These are phyloP conservation scores for Pleurotus tuber-regium DNA, from an alignment of 768 basidiomycete genomes.

Conservation along the genomic window DNA sequence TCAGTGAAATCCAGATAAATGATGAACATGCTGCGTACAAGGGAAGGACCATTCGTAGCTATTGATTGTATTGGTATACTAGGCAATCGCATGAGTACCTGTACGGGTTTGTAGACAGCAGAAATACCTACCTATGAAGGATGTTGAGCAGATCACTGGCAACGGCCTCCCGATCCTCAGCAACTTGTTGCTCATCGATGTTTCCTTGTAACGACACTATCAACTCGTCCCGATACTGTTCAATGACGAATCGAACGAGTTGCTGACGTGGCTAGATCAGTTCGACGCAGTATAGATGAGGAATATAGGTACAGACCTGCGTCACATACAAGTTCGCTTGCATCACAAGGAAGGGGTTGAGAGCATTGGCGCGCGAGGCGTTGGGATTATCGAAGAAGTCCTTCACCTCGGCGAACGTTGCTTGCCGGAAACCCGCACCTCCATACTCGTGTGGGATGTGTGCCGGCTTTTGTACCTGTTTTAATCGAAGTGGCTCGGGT, in stretches of 20 bases:
- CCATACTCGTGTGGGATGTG: conserved; percentile 59
- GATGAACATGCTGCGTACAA: conserved; percentile 40
- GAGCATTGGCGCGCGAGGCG: conserved; percentile 78
- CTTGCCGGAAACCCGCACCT: conserved; percentile 73
- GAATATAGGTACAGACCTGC: conserved; percentile 59
- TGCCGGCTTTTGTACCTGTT: conserved; percentile 47
- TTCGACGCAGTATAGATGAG: neutral
- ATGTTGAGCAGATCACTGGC: conserved; percentile 86
- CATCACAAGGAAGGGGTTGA: conserved; percentile 89
- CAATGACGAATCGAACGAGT: conserved; percentile 89
- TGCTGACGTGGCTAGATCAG: conserved; percentile 47
- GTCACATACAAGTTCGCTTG: conserved; percentile 93
- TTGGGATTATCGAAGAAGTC: conserved; percentile 93
- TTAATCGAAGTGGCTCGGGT: conserved; percentile 73
- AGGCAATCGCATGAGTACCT: conserved; percentile 11
- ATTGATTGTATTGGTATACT: conserved; percentile 94
- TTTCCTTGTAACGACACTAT: conserved; percentile 62
- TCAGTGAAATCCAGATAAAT: neutral
- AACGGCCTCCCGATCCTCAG: conserved; percentile 78
- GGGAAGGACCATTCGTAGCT: conserved; percentile 81
- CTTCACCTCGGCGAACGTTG: conserved; percentile 84
- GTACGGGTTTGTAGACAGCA: conserved; percentile 5
- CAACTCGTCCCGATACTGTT: conserved; percentile 90
- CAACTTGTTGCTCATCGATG: conserved; percentile 61
- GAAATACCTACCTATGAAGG: conserved; percentile 60